Conservation (phyloP, 345 rosid genomes). For the Acer campestre region DNA sequence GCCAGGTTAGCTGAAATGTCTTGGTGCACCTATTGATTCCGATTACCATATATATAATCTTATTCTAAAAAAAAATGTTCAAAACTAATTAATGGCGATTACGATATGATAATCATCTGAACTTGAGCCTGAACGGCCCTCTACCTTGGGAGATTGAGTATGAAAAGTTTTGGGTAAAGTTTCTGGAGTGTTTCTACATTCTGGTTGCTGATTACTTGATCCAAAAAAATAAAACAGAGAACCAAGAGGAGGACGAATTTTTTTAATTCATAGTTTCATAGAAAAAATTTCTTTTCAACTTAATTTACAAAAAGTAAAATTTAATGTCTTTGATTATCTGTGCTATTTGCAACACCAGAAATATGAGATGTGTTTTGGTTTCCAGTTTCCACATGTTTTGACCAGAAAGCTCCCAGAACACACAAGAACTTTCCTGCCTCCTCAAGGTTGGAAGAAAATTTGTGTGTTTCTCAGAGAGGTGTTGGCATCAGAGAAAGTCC, state of each 20-base stretch:
- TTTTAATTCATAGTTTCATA: too few relatives aligned
- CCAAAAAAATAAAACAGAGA: conserved; percentile 14
- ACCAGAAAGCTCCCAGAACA: conserved; percentile 46
- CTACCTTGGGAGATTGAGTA: conserved; percentile 66
- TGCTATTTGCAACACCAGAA: conserved; percentile 30
- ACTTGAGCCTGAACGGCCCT: conserved; percentile 73
- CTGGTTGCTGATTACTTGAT: conserved; percentile 48
- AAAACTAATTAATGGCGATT: conserved; percentile 31
- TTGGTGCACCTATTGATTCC: too few relatives aligned
- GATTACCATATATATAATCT: too few relatives aligned
- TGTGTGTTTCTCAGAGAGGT: conserved; percentile 60
- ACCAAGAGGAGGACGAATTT: background rate
- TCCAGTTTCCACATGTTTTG: conserved; percentile 20
- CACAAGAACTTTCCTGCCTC: conserved; percentile 35
- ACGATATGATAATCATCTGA: conserved; percentile 80
- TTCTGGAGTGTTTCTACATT: conserved; percentile 64
- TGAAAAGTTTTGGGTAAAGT: conserved; percentile 70
- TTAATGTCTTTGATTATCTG: conserved; percentile 35
- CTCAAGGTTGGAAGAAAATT: conserved; percentile 46
- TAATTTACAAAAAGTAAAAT: background rate
- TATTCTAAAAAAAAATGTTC: too few relatives aligned
- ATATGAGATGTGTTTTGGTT: conserved; percentile 20
- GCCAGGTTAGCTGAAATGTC: too few relatives aligned
- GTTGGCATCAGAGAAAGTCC: conserved; percentile 53
- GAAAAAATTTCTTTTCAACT: background rate